A percentile compares a stretch with the other conserved stretches of the same genome.
phyloP scores from a whole-genome alignment of 345 rosid species.

The Stellera chamaejasme region DNA sequence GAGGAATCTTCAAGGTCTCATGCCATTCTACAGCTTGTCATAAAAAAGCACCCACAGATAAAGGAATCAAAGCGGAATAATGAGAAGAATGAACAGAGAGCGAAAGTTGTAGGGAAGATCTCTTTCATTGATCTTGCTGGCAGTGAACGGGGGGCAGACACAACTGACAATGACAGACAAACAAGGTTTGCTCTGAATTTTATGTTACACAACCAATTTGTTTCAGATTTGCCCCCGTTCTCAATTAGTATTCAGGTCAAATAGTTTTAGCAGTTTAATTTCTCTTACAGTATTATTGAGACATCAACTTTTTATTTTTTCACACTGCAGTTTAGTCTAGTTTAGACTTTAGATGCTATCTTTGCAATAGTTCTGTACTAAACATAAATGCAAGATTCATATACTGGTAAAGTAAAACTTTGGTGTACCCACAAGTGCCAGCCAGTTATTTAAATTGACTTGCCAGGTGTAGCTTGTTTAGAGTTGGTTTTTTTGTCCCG shows the following conservation, averaged over 20 bases:
- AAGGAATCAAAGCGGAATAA: slow-evolving; percentile 68
- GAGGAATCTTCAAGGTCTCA: slow-evolving; percentile 96
- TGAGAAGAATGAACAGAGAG: slow-evolving; percentile 55
- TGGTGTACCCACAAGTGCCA: too few relatives aligned
- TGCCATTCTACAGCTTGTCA: slow-evolving; percentile 81
- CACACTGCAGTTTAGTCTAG: neutral
- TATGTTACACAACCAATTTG: neutral
- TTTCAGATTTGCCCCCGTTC: neutral
- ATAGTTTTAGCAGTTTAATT: neutral
- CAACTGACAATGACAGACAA: slow-evolving; percentile 87
- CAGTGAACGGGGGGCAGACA: slow-evolving; percentile 93
- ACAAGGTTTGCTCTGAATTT: slow-evolving; percentile 43
- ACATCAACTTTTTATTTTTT: neutral
- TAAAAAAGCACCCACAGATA: slow-evolving; percentile 70
- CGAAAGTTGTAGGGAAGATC: slow-evolving; percentile 79
- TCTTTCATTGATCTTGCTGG: slow-evolving; percentile 97
- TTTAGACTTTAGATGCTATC: too few relatives aligned
- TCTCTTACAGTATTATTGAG: too few relatives aligned
- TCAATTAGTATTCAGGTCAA: neutral
- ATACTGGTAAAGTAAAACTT: too few relatives aligned
- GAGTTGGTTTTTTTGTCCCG: too few relatives aligned
- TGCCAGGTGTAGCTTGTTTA: too few relatives aligned
- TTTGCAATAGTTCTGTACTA: too few relatives aligned
- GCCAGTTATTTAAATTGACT: too few relatives aligned
- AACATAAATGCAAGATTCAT: too few relatives aligned